Base-by-base conservation (phyloP, 2,329 filamentous ascomycete species). In the Whalleya microplaca region DNA sequence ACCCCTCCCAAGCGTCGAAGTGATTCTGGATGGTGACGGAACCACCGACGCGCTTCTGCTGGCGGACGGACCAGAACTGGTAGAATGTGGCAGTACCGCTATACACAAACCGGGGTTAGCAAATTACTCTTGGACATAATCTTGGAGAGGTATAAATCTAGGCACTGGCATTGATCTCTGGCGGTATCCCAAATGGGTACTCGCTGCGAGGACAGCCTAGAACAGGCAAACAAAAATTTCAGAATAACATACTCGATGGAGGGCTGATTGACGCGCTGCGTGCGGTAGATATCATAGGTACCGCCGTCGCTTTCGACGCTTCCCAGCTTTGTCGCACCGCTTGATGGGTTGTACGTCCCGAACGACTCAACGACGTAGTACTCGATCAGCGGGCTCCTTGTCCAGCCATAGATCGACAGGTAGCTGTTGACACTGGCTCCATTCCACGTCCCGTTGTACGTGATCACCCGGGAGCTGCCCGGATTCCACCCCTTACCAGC, bases 1-100 rank as follows among this genome's bases (percentile, higher is more conserved):
- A 56, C 19, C 46, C 48, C 37, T 58, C 55, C 71, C 71, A 74
- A 45, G 69, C 70, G 54, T 72, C 63, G 61, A 73, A 73, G 66
- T 74, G 72, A 58, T 71, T 71, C 51, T 66, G 59, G 37, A 71
- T 62, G 51, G 66, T 72, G 58, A 73, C 71, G 43, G 66, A 69
- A 48, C 72, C 71, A 51, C 77, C 74, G 47, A 76, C 73, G 47
- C 80, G 75, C 76, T 84, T 80, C 56, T 64, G 67, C 61, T 73
- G 71, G 61, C 83, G 76, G 21, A 85, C 76, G 42, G 75, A 78
- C 78, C 78, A 81, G 72, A 76, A 83, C 70, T 83, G 80, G 66
- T 77, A 71, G 69, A 82, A 82, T 50, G 78, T 81, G 47, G 63
- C 60, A 37, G 60, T 64, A 55, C 60, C 60, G 18, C 32, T 37